phyloP scores from a whole-genome alignment of 257 asterid genomes.

The Hygrophila difformis region DNA sequence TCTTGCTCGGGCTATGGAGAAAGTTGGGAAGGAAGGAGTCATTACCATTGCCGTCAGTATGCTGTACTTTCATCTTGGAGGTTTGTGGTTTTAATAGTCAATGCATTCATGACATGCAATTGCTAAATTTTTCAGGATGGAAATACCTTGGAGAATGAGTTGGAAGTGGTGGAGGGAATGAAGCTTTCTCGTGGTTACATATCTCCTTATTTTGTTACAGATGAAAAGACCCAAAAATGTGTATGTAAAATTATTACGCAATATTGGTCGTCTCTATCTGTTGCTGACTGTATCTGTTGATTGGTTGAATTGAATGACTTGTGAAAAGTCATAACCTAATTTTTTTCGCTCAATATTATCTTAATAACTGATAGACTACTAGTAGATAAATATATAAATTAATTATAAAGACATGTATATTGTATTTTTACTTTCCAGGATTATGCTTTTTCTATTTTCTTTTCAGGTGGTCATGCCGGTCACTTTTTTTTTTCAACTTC shows the following conservation, averaged over 20 bases:
- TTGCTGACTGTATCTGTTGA: conserved; percentile 12
- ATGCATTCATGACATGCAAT: conserved; percentile 9
- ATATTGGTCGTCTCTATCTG: conserved; percentile 3
- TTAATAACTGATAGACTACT: neutral
- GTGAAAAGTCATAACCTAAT: too few species aligned
- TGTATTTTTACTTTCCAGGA: too few species aligned
- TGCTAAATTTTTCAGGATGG: conserved; percentile 50
- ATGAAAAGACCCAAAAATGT: conserved; percentile 60
- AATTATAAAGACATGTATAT: too few species aligned
- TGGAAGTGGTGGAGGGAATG: conserved; percentile 98
- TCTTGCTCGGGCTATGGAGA: conserved; percentile 87
- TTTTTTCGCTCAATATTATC: neutral
- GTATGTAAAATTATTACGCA: conserved; percentile 41
- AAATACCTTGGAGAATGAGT: conserved; percentile 69
- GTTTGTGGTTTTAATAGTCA: conserved; percentile 1
- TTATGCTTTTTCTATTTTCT: neutral
- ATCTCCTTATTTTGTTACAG: conserved; percentile 83
- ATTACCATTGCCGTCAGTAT: conserved; percentile 67
- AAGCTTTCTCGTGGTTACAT: conserved; percentile 84
- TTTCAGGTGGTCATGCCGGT: conserved; percentile 1
- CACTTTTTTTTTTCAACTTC: conserved; percentile 4
- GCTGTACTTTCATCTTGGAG: conserved; percentile 11
- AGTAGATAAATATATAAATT: too few species aligned
- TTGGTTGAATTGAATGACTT: neutral
- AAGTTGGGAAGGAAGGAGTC: conserved; percentile 94